Conservation (phyloP, 176 grass and related monocot species). For the Zoysia pacifica region DNA sequence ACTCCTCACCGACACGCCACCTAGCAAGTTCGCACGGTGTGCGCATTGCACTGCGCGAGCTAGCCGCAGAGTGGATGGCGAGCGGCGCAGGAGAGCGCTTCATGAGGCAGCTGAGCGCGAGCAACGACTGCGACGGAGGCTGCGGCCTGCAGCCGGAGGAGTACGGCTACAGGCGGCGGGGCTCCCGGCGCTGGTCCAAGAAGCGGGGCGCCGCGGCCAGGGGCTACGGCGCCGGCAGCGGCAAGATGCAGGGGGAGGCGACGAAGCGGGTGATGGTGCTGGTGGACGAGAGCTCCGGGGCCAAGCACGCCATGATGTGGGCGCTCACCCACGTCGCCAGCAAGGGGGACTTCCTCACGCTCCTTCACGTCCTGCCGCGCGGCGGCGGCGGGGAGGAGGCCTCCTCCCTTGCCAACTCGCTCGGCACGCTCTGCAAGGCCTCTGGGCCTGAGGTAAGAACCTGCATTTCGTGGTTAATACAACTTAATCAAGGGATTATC, state of each 20-base stretch:
- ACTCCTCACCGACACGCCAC: conserved; percentile 32
- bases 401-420: conserved; percentile 69
- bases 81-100: conserved; percentile 64
- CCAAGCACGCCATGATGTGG: conserved; percentile 99
- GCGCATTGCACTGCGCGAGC: no score
- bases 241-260: conserved; percentile 36
- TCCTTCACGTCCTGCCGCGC: conserved; percentile 74
- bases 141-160: conserved; percentile 19
- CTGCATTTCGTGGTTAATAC: background rate
- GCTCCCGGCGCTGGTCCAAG: conserved; percentile 74
- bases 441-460: conserved; percentile 72
- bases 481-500: background rate
- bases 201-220: conserved; percentile 40
- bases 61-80: conserved; percentile 13
- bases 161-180: conserved; percentile 29
- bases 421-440: conserved; percentile 80
- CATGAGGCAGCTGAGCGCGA: conserved; percentile 67
- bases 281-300: conserved; percentile 70
- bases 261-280: conserved; percentile 96
- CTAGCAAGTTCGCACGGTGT: background rate
- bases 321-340: conserved; percentile 87
- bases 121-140: conserved; percentile 34
- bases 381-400: conserved; percentile 45
- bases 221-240: conserved; percentile 27
- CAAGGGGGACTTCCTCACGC: conserved; percentile 83